These are phyloP conservation scores for Beauveria rudraprayagi DNA, from an alignment of 2,329 filamentous ascomycete genomes.

Conservation along the genomic window DNA sequence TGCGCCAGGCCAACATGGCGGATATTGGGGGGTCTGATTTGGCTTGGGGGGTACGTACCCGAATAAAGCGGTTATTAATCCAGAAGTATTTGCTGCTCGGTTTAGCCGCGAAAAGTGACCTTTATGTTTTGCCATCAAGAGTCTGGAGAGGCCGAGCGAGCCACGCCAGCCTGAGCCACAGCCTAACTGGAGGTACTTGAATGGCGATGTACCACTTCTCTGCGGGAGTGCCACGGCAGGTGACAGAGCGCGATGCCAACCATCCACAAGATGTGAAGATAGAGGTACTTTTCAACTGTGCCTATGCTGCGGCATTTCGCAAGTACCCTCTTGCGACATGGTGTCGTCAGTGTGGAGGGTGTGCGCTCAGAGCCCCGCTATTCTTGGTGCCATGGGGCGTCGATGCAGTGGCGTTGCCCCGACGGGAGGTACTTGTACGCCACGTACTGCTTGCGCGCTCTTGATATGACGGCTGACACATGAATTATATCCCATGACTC, in stretches of 20 bases:
- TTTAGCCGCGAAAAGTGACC: not conserved
- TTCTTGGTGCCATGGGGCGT: not conserved
- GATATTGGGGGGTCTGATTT: not conserved
- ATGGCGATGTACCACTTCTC: not conserved
- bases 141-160: not conserved
- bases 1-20: not conserved
- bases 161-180: conserved; percentile 4
- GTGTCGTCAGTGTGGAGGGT: conserved; percentile 11
- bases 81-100: not conserved
- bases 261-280: not conserved
- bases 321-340: conserved; percentile 6
- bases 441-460: not conserved
- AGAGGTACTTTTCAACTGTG: not conserved
- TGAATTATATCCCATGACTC: conserved; percentile 9
- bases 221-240: not conserved
- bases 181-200: conserved; percentile 5
- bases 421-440: not conserved
- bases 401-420: conserved; percentile 1
- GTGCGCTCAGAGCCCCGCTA: not conserved
- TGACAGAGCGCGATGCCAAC: not conserved
- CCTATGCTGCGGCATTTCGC: not conserved
- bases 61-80: not conserved
- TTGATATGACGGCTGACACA: not conserved
- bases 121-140: not conserved
- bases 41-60: not conserved